These are phyloP conservation scores for Vitis labrusca DNA, from an alignment of 164 flowering plant genomes.

Conservation along the genomic window DNA sequence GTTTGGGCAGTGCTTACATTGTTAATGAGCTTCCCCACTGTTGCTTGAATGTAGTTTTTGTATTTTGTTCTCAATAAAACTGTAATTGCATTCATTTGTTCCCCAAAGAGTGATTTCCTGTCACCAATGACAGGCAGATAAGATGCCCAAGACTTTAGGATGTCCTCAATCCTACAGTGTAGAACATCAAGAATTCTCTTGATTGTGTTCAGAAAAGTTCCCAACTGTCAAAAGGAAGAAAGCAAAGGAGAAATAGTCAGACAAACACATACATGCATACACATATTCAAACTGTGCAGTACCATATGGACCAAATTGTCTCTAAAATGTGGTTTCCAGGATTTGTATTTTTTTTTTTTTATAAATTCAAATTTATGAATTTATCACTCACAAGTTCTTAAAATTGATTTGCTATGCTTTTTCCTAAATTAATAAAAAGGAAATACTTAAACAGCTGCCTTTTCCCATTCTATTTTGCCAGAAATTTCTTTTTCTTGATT, in stretches of 20 bases:
- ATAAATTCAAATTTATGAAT: too few species aligned
- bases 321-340: too few species aligned
- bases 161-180: constrained; percentile 72
- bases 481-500: too few species aligned
- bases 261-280: constrained; percentile 1
- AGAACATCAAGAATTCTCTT: constrained; percentile 89
- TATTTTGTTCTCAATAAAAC: constrained; percentile 87
- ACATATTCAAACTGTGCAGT: neutral
- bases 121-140: constrained; percentile 66
- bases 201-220: constrained; percentile 77
- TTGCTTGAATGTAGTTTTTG: constrained; percentile 87
- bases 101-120: constrained; percentile 64
- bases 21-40: constrained; percentile 68
- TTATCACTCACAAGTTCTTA: neutral
- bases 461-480: too few species aligned
- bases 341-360: too few species aligned
- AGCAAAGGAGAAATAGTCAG: neutral
- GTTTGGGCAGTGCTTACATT: constrained; percentile 51
- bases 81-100: constrained; percentile 82
- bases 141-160: constrained; percentile 80
- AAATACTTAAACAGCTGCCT: neutral
- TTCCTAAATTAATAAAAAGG: neutral
- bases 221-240: constrained; percentile 51
- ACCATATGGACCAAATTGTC: too few species aligned
- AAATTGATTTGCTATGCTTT: neutral